Conservation (phyloP, 768 basidiomycete genomes). For the Lentinus tigrinus region DNA sequence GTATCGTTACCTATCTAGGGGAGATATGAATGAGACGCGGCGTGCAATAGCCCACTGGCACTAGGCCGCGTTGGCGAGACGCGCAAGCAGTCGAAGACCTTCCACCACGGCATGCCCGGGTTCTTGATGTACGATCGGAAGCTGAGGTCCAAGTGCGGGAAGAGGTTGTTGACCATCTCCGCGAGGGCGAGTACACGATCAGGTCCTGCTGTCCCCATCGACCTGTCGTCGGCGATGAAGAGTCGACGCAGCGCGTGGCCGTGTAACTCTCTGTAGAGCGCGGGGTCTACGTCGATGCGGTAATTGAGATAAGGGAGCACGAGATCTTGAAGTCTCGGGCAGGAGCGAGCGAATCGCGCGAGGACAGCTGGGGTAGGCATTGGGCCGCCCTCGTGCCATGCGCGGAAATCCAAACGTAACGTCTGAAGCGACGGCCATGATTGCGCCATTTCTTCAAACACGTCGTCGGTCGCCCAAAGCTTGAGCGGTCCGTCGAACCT, state of each 20-base stretch:
- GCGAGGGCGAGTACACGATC: neutral
- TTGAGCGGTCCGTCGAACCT: neutral
- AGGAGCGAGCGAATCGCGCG: neutral
- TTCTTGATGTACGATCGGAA: neutral
- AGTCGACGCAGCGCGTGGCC: neutral
- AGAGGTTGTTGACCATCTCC: neutral
- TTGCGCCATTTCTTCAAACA: neutral
- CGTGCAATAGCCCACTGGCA: neutral
- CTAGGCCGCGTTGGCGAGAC: neutral
- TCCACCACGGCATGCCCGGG: neutral
- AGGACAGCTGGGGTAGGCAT: neutral
- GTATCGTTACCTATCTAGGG: too few species aligned
- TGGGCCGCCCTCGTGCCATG: neutral
- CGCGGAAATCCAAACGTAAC: neutral
- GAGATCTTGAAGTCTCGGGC: neutral
- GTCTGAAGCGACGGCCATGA: neutral
- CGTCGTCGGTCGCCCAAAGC: neutral
- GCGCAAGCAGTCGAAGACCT: neutral
- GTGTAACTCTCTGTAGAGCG: neutral
- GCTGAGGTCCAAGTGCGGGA: neutral
- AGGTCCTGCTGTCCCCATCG: neutral
- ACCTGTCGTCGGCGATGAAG: neutral
- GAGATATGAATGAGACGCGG: too few species aligned
- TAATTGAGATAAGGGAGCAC: neutral
- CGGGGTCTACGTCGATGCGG: neutral